phyloP scores from a whole-genome alignment of 1,139 yeast species.

The Geotrichum carabidarum region DNA sequence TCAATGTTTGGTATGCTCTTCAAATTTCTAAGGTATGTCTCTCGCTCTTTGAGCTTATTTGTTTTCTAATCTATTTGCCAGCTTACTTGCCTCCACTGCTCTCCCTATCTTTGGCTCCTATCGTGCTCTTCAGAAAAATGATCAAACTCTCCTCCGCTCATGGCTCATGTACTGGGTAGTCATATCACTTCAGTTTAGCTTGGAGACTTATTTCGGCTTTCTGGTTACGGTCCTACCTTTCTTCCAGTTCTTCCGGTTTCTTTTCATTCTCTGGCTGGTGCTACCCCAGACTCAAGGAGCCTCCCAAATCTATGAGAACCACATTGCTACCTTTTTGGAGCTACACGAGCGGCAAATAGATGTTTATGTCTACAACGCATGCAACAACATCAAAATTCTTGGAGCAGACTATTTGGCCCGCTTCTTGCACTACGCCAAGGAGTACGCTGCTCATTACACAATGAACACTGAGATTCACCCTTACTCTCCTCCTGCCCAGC shows the following conservation, averaged over 20 bases:
- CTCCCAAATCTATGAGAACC: constrained; percentile 32
- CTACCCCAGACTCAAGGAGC: constrained; percentile 46
- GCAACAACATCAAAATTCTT: constrained; percentile 25
- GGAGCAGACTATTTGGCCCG: constrained; percentile 27
- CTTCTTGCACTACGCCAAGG: constrained; percentile 7
- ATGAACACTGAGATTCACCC: constrained; percentile 16
- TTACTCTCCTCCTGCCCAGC: neutral
- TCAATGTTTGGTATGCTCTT: constrained; percentile 25
- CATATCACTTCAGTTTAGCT: constrained; percentile 41
- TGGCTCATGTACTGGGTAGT: constrained; percentile 66
- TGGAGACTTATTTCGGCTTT: constrained; percentile 44
- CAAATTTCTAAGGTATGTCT: constrained; percentile 23
- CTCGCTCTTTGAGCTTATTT: neutral
- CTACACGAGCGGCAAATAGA: constrained; percentile 35
- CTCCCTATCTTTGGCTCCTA: constrained; percentile 58
- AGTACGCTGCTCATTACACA: constrained; percentile 14
- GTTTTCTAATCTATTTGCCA: constrained; percentile 12
- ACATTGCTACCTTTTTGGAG: constrained; percentile 36
- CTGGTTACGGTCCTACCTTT: constrained; percentile 46
- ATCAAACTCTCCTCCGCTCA: constrained; percentile 46
- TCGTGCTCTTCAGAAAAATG: constrained; percentile 48
- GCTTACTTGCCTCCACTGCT: constrained; percentile 41
- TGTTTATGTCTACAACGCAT: constrained; percentile 25
- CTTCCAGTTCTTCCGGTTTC: constrained; percentile 42
- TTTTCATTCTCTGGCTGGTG: constrained; percentile 49